Evolutionary conservation across 2,329 filamentous ascomycete genomes (phyloP), one percentile per base, ranked within the genome.

Genomic region (Scedosporium apiospermum): DNA sequence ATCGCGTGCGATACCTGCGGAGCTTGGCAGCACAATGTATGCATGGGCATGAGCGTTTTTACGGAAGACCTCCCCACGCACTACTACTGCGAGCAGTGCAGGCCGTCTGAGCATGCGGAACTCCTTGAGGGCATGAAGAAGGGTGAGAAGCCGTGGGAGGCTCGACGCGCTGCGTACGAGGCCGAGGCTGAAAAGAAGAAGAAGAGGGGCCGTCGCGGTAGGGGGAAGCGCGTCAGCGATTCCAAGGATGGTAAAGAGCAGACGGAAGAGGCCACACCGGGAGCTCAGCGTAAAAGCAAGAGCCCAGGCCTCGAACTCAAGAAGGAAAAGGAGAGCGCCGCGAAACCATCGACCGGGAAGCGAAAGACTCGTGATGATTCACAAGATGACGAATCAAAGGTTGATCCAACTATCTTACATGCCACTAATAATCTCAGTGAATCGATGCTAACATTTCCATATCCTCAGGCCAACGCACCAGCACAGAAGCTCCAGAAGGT

Each of bases 21-120:
- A 58, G 93, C 89, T 51, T 99, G 95, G 95, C 95, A 99, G 76
- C 95, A 99, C 76, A 97, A 97, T 71, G 88, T 96, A 66, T 99
- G 95, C 73, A 91, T 99, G 80, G 91, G 91, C 61, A 85, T 97
- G 72, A 86, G 83, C 69, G 86, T 88, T 57, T 91, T 90, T 68
- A 85, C 88, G 38, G 89, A 93, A 64, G 86, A 93, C 69, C 82
- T 91, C 62, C 88, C 90, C 34, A 89, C 89, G 65, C 82, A 90
- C 74, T 99, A 99, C 77, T 96, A 89, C 75, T 99, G 95, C 76
- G 95, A 99, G 75, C 80, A 88, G 75, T 98, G 95, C 78, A 83
- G 84, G 61, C 95, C 95, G 0, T 83, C 91, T 63, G 86, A 93
- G 65, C 95, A 99, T 76, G 86, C 85, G 67, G 87, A 88, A 65